These are phyloP conservation scores for Austroboletus eburneus DNA, from an alignment of 768 basidiomycete species.

Conservation along the genomic window DNA sequence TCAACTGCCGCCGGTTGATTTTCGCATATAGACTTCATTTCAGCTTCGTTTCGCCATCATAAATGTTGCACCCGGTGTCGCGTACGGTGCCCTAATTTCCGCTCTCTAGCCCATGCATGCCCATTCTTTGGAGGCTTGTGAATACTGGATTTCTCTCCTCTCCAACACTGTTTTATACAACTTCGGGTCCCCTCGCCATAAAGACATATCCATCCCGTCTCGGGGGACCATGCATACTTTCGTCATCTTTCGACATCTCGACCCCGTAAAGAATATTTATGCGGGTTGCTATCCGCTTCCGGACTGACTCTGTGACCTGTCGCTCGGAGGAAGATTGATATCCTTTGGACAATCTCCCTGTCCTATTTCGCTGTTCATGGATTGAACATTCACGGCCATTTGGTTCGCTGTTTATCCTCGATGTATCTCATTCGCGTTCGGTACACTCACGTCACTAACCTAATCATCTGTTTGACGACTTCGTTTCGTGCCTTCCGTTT, in stretches of 20 bases:
- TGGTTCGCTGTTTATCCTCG: slow-evolving; percentile 26
- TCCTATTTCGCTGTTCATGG: slow-evolving; percentile 33
- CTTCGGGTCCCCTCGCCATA: slow-evolving; percentile 28
- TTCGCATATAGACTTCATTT: slow-evolving; percentile 27
- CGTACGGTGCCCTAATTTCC: slow-evolving; percentile 36
- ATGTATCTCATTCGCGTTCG: slow-evolving; percentile 31
- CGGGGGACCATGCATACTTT: slow-evolving; percentile 37
- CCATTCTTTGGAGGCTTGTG: slow-evolving; percentile 33
- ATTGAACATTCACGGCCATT: slow-evolving; percentile 31
- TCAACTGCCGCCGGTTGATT: slow-evolving; percentile 8
- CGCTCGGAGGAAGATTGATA: slow-evolving; percentile 27
- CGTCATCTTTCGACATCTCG: slow-evolving; percentile 27
- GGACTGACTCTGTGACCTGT: slow-evolving; percentile 22
- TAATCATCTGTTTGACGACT: slow-evolving; percentile 36
- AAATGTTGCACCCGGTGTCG: slow-evolving; percentile 29
- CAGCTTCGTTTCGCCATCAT: slow-evolving; percentile 22
- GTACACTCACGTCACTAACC: slow-evolving; percentile 33
- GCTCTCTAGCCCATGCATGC: slow-evolving; percentile 36
- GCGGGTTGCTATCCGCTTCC: slow-evolving; percentile 18
- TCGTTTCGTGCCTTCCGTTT: slow-evolving; percentile 31
- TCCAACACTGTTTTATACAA: slow-evolving; percentile 21
- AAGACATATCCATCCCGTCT: slow-evolving; percentile 69
- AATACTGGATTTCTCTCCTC: slow-evolving; percentile 33
- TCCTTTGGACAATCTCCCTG: slow-evolving; percentile 29
- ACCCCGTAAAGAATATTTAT: slow-evolving; percentile 31